phyloP scores from a whole-genome alignment of 106 monocot genomes.

The Acorus calamus region DNA sequence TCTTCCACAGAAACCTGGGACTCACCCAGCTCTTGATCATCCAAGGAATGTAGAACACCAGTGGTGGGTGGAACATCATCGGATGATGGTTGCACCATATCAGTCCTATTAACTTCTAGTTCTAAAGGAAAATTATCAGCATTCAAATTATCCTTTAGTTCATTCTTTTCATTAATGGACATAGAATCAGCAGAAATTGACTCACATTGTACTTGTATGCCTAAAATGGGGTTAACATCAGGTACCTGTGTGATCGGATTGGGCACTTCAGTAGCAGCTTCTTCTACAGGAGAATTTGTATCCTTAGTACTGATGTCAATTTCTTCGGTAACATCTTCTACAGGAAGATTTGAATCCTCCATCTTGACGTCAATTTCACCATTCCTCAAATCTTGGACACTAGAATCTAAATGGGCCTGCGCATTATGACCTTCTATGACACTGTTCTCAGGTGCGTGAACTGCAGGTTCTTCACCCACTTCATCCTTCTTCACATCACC shows the following conservation, averaged over 20 bases:
- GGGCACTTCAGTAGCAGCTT: constrained; percentile 15
- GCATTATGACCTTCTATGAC: background rate
- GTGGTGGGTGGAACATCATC: constrained; percentile 19
- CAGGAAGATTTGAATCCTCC: constrained; percentile 14
- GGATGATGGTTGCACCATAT: constrained; percentile 56
- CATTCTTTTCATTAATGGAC: constrained; percentile 73
- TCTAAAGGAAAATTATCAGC: constrained; percentile 86
- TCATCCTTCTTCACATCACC: too few relatives aligned
- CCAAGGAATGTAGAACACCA: constrained; percentile 30
- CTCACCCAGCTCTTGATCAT: constrained; percentile 32
- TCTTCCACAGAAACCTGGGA: constrained; percentile 42
- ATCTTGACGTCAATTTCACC: constrained; percentile 7
- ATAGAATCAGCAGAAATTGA: constrained; percentile 76
- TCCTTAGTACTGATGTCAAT: too few relatives aligned
- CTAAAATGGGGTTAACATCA: constrained; percentile 73
- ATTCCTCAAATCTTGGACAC: background rate
- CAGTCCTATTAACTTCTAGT: constrained; percentile 65
- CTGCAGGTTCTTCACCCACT: too few relatives aligned
- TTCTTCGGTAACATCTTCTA: too few relatives aligned
- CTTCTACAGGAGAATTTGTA: constrained; percentile 9
- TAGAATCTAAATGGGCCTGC: background rate
- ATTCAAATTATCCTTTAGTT: constrained; percentile 85
- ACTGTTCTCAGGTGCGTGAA: too few relatives aligned
- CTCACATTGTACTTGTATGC: constrained; percentile 69
- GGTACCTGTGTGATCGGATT: constrained; percentile 70